A percentile compares a stretch with the other conserved stretches of the same genome.
Evolutionary conservation across 2,329 filamentous ascomycete genomes (phyloP).

Genomic region (Penicillium paneum): DNA sequence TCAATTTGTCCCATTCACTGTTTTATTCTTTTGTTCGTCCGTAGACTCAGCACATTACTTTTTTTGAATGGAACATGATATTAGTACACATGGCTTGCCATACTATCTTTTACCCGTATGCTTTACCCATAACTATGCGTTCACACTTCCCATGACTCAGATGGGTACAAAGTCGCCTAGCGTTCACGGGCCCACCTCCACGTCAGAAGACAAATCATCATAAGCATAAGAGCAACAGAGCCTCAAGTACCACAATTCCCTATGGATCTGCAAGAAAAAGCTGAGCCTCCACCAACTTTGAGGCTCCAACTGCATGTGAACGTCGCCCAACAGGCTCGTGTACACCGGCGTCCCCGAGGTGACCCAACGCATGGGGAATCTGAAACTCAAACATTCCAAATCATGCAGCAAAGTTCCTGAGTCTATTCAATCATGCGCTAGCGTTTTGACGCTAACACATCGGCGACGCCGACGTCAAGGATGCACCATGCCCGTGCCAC

Average conservation of each 20-base stretch:
- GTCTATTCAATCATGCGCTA: background rate
- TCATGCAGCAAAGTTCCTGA: background rate
- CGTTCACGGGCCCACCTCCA: background rate
- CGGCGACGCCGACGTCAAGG: slow-evolving; percentile 2
- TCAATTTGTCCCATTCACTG: background rate
- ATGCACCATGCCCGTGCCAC: background rate
- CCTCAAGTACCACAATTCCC: background rate
- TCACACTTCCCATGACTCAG: background rate
- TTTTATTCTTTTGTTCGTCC: background rate
- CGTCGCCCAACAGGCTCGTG: background rate
- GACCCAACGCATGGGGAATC: background rate
- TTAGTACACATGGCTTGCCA: background rate
- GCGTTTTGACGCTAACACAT: background rate
- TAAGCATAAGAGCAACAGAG: background rate
- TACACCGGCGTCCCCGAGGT: slow-evolving; percentile 3
- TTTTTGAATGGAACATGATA: background rate
- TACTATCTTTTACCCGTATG: no score
- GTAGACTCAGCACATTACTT: background rate
- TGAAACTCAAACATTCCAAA: background rate
- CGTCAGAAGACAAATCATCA: background rate
- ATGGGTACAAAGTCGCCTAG: background rate
- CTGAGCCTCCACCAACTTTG: background rate
- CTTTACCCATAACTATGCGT: background rate
- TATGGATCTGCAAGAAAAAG: background rate
- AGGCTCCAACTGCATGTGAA: background rate